Conservation (phyloP, 2,329 filamentous ascomycete genomes). For the Blastomyces parvus region DNA sequence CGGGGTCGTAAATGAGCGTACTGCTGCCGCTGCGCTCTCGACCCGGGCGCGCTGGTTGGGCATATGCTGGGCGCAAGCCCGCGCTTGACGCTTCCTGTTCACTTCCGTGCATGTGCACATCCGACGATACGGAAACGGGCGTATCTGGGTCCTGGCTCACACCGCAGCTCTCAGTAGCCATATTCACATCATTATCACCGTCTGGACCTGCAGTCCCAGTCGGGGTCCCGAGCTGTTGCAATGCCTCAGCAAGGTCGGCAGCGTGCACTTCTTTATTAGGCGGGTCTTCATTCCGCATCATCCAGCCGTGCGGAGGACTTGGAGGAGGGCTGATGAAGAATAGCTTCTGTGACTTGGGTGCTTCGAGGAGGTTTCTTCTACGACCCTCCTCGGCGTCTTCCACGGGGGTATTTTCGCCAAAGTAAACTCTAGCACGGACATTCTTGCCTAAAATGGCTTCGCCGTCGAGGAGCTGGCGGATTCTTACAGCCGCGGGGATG, state of each 20-base stretch:
- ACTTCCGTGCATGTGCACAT: conserved; percentile 9
- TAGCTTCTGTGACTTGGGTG: conserved; percentile 50
- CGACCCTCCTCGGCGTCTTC: conserved; percentile 26
- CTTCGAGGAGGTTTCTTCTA: conserved; percentile 41
- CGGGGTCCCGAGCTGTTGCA: conserved; percentile 42
- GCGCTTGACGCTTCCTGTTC: conserved; percentile 6
- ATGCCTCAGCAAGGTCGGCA: conserved; percentile 49
- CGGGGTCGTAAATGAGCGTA: conserved; percentile 54
- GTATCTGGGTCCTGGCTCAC: conserved; percentile 8
- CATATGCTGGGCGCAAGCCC: conserved; percentile 20
- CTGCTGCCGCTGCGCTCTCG: conserved; percentile 43
- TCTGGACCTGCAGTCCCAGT: conserved; percentile 17
- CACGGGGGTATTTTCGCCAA: conserved; percentile 43
- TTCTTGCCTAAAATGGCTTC: conserved; percentile 25
- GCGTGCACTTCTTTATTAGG: conserved; percentile 59
- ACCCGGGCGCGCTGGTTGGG: conserved; percentile 14
- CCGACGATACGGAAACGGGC: conserved; percentile 12
- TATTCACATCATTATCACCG: conserved; percentile 15
- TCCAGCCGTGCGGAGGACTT: conserved; percentile 55
- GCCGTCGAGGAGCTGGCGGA: conserved; percentile 37
- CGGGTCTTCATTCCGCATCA: conserved; percentile 52
- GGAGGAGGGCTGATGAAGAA: conserved; percentile 60
- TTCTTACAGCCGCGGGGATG: conserved; percentile 33
- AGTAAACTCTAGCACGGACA: conserved; percentile 40
- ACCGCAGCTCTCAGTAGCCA: neutral